Evolutionary conservation across 768 basidiomycete genomes (phyloP), one percentile per base, ranked within the genome.

Genomic region (Porpolomopsis calyptriformis): DNA sequence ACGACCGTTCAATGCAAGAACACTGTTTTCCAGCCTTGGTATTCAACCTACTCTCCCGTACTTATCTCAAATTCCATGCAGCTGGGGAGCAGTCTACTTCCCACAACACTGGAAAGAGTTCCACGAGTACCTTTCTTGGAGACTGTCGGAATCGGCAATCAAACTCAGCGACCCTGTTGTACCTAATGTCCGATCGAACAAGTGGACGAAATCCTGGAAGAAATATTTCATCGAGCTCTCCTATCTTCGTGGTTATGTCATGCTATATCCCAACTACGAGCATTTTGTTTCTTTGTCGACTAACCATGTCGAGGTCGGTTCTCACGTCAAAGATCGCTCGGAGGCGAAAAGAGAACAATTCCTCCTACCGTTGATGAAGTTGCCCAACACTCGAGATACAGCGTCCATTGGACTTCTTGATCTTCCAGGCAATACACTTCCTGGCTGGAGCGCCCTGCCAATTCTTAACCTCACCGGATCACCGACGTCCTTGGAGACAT

Each of bases 51-150:
- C 68, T 1, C 78, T 78, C 0, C 88, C 90, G 0, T 92, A 89
- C 60, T 74, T 92, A 35, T 89, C 87, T 0, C 83, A 86, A 48
- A 77, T 89, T 8, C 90, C 89, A 0, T 91, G 89, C 62, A 88
- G 85, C 63, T 93, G 88, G 89, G 90, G 89, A 11, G 89, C 86
- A 2, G 70, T 88, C 29, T 93, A 91, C 66, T 93, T 93, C 57
- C 88, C 90, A 9, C 76, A 86, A 52, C 80, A 83, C 55, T 91
- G 88, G 89, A 75, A 79, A 53, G 85, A 86, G 59, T 92, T 91
- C 60, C 86, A 92, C 63, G 63, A 67, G 42, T 91, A 86, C 58
- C 77, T 91, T 51, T 54, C 76, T 31, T 57, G 72, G n/a, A 80
- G 88, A 22, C 73, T 89, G n/a, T 71, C 77, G n/a, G 74, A 77